Conservation (phyloP, 345 rosid genomes). For the Odontarrhena argentea region DNA sequence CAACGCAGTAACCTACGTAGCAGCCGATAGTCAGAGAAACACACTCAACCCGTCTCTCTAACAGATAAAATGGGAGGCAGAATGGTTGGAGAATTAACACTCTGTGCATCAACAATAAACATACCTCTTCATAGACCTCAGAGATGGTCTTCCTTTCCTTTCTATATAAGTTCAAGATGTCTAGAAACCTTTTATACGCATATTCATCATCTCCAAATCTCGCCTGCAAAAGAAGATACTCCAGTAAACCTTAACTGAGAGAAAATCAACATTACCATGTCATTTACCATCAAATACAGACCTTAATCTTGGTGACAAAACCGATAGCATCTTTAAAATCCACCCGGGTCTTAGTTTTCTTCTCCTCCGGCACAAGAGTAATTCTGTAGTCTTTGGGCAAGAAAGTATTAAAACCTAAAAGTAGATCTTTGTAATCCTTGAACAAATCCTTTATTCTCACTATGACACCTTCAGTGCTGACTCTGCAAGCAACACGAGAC, state of each 20-base stretch:
- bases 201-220: conserved; percentile 84
- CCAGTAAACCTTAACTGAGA: conserved; percentile 22
- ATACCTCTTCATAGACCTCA: conserved; percentile 87
- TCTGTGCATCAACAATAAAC: conserved; percentile 25
- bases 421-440: conserved; percentile 77
- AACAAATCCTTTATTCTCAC: conserved; percentile 83
- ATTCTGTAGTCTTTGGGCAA: conserved; percentile 86
- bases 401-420: conserved; percentile 93
- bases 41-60: conserved; percentile 1
- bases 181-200: conserved; percentile 86
- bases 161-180: conserved; percentile 84
- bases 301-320: conserved; percentile 92
- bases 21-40: conserved; percentile 24
- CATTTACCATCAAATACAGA: conserved; percentile 34
- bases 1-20: conserved; percentile 71
- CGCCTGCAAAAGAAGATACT: conserved; percentile 51
- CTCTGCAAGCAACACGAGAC: conserved; percentile 49
- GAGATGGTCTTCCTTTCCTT: conserved; percentile 80
- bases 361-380: conserved; percentile 68
- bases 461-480: conserved; percentile 85
- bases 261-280: conserved; percentile 14
- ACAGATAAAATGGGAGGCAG: conserved; percentile 23
- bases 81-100: conserved; percentile 16
- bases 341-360: conserved; percentile 66
- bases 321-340: conserved; percentile 84